Percentiles rank a stretch among this genome's conserved stretches.
Conservation (phyloP, 2,329 filamentous ascomycete species). For the Pseudogymnoascus sp. region DNA sequence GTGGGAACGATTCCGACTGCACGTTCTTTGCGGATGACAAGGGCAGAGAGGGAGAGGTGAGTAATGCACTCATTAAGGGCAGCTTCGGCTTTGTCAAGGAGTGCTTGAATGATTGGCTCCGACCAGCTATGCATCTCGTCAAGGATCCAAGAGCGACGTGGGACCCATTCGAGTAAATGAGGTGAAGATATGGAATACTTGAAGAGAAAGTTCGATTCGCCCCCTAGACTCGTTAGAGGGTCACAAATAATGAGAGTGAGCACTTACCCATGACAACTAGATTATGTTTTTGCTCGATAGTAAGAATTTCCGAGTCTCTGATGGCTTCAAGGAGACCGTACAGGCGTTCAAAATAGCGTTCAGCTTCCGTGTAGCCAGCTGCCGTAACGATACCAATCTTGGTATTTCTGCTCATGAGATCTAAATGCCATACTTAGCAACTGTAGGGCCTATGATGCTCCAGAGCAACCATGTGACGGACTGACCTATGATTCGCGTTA, state of each 20-base stretch:
- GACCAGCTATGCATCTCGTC: constrained; percentile 72
- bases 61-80: constrained; percentile 75
- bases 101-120: constrained; percentile 63
- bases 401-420: constrained; percentile 68
- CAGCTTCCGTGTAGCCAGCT: constrained; percentile 83
- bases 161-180: constrained; percentile 60
- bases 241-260: constrained; percentile 6
- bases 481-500: constrained; percentile 50
- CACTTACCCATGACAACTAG: constrained; percentile 68
- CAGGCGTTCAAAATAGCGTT: constrained; percentile 78
- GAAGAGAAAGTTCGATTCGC: constrained; percentile 94
- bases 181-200: constrained; percentile 59
- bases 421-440: constrained; percentile 40
- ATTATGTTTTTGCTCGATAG: constrained; percentile 61
- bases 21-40: constrained; percentile 78
- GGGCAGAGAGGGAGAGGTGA: constrained; percentile 70
- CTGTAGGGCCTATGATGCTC: not conserved
- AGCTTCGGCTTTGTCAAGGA: constrained; percentile 84
- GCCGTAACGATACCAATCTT: constrained; percentile 94
- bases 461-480: constrained; percentile 11
- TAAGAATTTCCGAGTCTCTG: constrained; percentile 48
- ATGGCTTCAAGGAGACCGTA: constrained; percentile 81
- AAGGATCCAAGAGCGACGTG: constrained; percentile 61
- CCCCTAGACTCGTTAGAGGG: constrained; percentile 37
- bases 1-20: constrained; percentile 70